A percentile compares a stretch with the other conserved stretches of the same genome.
Conservation (phyloP, 2,329 filamentous ascomycete species). For the Phialophora tarda region DNA sequence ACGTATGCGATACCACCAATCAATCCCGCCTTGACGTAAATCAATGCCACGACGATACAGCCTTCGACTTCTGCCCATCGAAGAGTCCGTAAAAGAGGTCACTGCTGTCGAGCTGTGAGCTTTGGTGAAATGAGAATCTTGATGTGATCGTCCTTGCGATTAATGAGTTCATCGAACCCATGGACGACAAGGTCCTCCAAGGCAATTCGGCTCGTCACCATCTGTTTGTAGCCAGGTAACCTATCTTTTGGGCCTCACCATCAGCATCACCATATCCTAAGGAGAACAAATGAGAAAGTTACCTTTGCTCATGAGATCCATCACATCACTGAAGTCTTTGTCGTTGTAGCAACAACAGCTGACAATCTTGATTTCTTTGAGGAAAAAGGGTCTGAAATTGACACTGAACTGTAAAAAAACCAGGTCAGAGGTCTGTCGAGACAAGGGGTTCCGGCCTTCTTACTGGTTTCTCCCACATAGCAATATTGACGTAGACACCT, state of each 20-base stretch:
- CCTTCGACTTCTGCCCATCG: no score
- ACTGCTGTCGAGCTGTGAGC: neutral
- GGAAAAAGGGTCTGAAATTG: slow-evolving; percentile 38
- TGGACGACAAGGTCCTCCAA: slow-evolving; percentile 62
- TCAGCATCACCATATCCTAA: neutral
- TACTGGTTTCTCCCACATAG: slow-evolving; percentile 59
- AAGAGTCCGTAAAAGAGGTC: no score
- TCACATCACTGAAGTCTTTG: slow-evolving; percentile 43
- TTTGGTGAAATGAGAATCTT: slow-evolving; percentile 61
- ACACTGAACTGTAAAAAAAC: slow-evolving; percentile 39
- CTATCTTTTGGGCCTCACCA: neutral
- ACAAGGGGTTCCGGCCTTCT: slow-evolving; percentile 26
- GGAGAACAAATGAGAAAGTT: neutral
- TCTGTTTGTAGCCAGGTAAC: slow-evolving; percentile 46
- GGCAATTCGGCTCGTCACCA: slow-evolving; percentile 65
- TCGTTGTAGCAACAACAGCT: slow-evolving; percentile 44
- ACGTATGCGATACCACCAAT: no score
- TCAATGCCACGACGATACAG: no score
- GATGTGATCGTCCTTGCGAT: slow-evolving; percentile 65
- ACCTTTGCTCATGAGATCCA: slow-evolving; percentile 44
- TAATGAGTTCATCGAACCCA: slow-evolving; percentile 62
- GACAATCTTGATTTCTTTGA: slow-evolving; percentile 43
- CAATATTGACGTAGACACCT: slow-evolving; percentile 60
- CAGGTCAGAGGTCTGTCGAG: neutral
- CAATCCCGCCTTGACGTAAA: no score